A percentile compares a stretch with the other conserved stretches of the same genome.
Evolutionary conservation across 208 protist genomes (phyloP).

Genomic region (Wallacemonas sp.): DNA sequence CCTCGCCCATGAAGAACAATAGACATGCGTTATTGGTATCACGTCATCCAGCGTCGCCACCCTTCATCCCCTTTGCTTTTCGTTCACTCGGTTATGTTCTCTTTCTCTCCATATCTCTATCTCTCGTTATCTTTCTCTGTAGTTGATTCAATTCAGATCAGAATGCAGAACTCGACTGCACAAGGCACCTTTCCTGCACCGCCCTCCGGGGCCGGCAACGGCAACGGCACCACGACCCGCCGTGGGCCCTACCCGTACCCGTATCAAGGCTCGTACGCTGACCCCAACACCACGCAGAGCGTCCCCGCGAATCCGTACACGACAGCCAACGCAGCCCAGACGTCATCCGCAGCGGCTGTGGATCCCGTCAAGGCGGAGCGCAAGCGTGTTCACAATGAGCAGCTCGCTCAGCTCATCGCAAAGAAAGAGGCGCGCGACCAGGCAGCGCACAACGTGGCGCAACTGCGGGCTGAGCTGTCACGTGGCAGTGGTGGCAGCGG

Average conservation of each 20-base stretch:
- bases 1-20: too few relatives aligned
- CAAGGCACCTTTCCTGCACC: not conserved
- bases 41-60: too few relatives aligned
- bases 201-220: not conserved
- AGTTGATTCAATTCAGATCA: too few relatives aligned
- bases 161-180: too few relatives aligned
- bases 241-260: constrained; percentile 9
- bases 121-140: not conserved
- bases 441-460: not conserved
- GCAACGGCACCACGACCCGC: not conserved
- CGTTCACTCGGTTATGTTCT: not conserved
- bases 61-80: too few relatives aligned
- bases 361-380: constrained; percentile 11
- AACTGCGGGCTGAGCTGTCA: constrained; percentile 1
- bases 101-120: not conserved
- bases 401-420: constrained; percentile 19
- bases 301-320: not conserved
- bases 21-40: too few relatives aligned
- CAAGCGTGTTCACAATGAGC: constrained; percentile 16
- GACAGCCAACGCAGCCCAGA: not conserved
- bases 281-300: not conserved
- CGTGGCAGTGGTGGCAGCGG: not conserved
- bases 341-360: not conserved
- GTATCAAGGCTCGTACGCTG: constrained; percentile 12
- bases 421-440: constrained; percentile 16